These are phyloP conservation scores for Phascolomyces articulosus DNA, from an alignment of 371 early-diverging fungal species.

Conservation along the genomic window DNA sequence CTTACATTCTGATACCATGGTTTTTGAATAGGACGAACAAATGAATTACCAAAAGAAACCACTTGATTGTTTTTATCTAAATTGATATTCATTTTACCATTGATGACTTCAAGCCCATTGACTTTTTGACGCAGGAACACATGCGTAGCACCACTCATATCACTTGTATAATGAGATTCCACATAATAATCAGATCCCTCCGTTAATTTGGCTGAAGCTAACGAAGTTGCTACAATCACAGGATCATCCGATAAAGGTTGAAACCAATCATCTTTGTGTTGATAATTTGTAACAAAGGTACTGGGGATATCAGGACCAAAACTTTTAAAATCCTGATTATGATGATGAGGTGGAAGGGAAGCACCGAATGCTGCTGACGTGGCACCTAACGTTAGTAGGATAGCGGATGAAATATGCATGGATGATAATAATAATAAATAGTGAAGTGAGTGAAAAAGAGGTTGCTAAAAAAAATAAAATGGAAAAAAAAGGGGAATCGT, in stretches of 20 bases:
- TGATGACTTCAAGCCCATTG: constrained; percentile 76
- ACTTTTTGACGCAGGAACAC: constrained; percentile 79
- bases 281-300: background rate
- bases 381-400: background rate
- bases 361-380: background rate
- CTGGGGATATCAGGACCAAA: constrained; percentile 5
- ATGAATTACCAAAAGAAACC: constrained; percentile 76
- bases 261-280: background rate
- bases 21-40: constrained; percentile 42
- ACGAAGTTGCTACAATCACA: background rate
- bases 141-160: constrained; percentile 80
- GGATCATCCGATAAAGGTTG: constrained; percentile 1
- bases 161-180: constrained; percentile 67
- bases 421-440: too few species aligned
- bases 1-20: constrained; percentile 3
- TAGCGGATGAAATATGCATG: constrained; percentile 1
- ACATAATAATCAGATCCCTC: constrained; percentile 23
- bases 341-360: background rate
- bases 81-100: constrained; percentile 85
- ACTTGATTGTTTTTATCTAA: constrained; percentile 71
- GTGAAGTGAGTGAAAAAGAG: background rate
- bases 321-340: background rate
- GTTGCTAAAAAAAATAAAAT: background rate
- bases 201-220: background rate
- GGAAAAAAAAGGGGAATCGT: background rate